These are phyloP conservation scores for Cladorrhinum sp. DNA, from an alignment of 2,329 filamentous ascomycete species.

Conservation along the genomic window DNA sequence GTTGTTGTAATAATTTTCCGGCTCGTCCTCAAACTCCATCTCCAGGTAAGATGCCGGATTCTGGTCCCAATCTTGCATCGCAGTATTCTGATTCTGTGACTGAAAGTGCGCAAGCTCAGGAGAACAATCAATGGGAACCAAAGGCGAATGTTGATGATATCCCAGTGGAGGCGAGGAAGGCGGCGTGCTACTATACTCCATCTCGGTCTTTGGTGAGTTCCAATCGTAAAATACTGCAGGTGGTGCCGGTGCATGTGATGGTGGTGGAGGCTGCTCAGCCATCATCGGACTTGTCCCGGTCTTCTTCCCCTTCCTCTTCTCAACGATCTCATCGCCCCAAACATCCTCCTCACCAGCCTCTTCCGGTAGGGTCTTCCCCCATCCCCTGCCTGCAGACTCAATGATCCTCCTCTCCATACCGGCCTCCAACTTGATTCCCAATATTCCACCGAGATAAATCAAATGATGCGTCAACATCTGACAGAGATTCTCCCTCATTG, in stretches of 20 bases:
- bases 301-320: not conserved
- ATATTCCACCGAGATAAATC: constrained; percentile 30
- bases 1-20: constrained; percentile 5
- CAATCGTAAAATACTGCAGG: constrained; percentile 6
- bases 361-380: constrained; percentile 31
- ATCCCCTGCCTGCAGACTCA: constrained; percentile 30
- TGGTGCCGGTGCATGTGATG: not conserved
- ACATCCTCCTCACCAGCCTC: not conserved
- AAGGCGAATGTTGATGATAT: too few species aligned
- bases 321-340: constrained; percentile 3
- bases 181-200: not conserved
- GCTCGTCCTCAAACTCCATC: not conserved
- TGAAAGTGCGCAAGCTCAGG: not conserved
- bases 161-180: constrained; percentile 20
- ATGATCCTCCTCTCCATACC: constrained; percentile 31
- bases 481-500: constrained; percentile 34
- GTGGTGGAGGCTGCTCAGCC: constrained; percentile 1
- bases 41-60: not conserved
- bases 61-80: not conserved
- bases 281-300: not conserved
- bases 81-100: not conserved
- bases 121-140: not conserved
- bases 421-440: constrained; percentile 33
- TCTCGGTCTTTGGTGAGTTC: not conserved
- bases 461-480: constrained; percentile 34